Base-by-base conservation (phyloP, 2,329 filamentous ascomycete species). In the Alternaria ventricosa region DNA sequence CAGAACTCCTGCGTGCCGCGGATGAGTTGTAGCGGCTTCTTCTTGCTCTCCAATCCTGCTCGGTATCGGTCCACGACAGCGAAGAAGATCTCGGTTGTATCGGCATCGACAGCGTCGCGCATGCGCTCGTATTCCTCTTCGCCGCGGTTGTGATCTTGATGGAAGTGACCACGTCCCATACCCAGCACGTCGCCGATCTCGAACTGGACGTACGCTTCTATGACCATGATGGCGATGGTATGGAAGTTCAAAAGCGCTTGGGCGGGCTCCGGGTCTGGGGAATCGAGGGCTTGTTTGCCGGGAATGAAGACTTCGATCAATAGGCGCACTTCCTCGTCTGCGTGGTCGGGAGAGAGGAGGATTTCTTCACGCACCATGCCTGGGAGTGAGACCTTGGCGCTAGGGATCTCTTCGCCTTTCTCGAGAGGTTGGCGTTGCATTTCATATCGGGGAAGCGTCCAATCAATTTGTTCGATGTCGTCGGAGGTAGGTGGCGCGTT, bases 381-480 rank as follows among this genome's bases (percentile, higher is more conserved):
- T 67, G 81, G 73, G 68, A 80, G 55, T 65, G 82, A 75, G 54
- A 81, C 54, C 70, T 78, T 68, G 68, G 81, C 65, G 55, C 41
- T 49, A 13, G 68, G 66, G 2, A 62, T 20, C 5, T 69, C 67
- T 4, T 67, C 51, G 5, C 66, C 50, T 13, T 50, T 53, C n/a
- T 54, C 45, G 10, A 63, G 18, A 5, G 64, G 60, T 2, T 71
- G 62, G 20, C 60, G 64, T 18, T 63, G 62, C 11, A 68, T 54
- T 41, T 73, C 71, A 60, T 65, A 72, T 6, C 20, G 45, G 1
- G 69, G 72, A 3, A 75, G 67, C 23, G 64, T 66, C 68, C 70
- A 76, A 43, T 67, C 61, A 15, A 68, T 65, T 10, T 20, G 5
- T 22, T 22, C 33, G 8, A 43, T 44, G 22, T 51, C 30, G 25